phyloP scores from a whole-genome alignment of 208 protist species.

The Leishmania amazonensis region DNA sequence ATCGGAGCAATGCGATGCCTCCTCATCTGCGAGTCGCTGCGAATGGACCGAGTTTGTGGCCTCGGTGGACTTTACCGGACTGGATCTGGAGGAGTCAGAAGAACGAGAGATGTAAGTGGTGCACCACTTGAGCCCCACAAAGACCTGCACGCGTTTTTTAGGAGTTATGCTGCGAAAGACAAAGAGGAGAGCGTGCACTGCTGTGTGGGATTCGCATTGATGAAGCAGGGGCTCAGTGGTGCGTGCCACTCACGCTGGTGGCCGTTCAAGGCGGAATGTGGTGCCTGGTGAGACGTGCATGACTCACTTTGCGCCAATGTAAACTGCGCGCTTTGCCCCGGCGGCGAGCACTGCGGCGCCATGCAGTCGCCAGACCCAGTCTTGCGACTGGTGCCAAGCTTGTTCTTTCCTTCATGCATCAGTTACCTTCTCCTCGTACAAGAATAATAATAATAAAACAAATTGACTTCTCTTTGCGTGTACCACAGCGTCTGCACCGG shows the following conservation, averaged over 20 bases:
- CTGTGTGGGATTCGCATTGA: neutral
- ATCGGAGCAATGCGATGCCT: conserved; percentile 14
- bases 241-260: neutral
- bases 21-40: neutral
- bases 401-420: neutral
- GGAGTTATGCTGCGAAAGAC: neutral
- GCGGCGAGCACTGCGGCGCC: neutral
- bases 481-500: neutral
- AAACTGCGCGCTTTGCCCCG: neutral
- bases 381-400: neutral
- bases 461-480: neutral
- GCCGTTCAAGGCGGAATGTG: too few relatives aligned
- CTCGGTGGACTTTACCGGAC: conserved; percentile 11
- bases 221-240: neutral
- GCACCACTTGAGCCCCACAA: neutral
- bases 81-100: conserved; percentile 5
- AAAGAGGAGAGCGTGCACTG: neutral
- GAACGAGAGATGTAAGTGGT: neutral
- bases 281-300: neutral
- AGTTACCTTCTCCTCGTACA: neutral
- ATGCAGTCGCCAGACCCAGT: neutral
- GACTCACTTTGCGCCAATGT: neutral
- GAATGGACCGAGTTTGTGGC: conserved; percentile 57
- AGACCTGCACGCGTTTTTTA: neutral
- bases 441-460: neutral